phyloP scores from a whole-genome alignment of 2,329 filamentous ascomycete genomes.

The Colletotrichum sp. region DNA sequence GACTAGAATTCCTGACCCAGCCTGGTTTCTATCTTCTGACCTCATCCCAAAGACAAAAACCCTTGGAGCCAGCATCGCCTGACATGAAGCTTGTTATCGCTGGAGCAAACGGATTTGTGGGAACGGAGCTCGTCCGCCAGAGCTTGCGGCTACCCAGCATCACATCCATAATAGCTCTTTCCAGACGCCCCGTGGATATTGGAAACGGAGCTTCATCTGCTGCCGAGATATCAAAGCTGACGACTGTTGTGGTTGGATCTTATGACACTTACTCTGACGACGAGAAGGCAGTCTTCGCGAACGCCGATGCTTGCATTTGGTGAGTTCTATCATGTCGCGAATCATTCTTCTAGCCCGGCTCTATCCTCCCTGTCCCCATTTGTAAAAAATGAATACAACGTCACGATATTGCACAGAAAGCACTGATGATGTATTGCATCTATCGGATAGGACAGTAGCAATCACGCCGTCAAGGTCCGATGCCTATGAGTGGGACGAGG shows the following conservation, averaged over 20 bases:
- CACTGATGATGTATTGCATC: constrained; percentile 21
- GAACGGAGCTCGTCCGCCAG: constrained; percentile 47
- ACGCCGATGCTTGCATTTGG: constrained; percentile 31
- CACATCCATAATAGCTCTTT: constrained; percentile 45
- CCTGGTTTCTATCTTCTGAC: neutral
- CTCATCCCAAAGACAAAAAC: neutral
- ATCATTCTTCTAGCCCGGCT: neutral
- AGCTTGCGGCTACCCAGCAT: constrained; percentile 39
- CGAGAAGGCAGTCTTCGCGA: constrained; percentile 41
- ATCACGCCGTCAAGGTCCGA: constrained; percentile 29
- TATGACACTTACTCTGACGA: constrained; percentile 45
- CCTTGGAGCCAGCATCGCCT: constrained; percentile 6
- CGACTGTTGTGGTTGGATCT: constrained; percentile 41
- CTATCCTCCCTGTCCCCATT: neutral
- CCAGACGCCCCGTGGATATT: constrained; percentile 35
- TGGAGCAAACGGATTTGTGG: constrained; percentile 48
- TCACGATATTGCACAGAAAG: neutral
- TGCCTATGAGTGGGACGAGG: constrained; percentile 36
- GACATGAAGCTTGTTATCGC: constrained; percentile 51
- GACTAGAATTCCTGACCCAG: neutral
- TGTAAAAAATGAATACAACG: neutral
- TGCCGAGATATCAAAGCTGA: constrained; percentile 16
- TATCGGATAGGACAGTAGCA: constrained; percentile 33
- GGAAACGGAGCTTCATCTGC: neutral
- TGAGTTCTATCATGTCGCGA: neutral